Conservation (phyloP, 176 grass and related monocot genomes). For the Themeda triandra region DNA sequence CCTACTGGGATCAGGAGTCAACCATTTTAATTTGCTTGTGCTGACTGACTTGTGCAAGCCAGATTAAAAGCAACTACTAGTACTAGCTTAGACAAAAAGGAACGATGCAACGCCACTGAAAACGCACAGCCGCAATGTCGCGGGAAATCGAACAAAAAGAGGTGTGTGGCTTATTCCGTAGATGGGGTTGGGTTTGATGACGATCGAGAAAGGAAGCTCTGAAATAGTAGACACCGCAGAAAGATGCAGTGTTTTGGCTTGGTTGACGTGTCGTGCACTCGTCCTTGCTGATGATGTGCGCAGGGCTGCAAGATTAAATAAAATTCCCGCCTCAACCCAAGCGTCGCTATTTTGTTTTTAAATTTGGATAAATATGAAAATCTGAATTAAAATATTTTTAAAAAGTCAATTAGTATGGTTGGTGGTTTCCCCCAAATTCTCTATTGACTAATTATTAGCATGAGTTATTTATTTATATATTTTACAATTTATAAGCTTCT, state of each 20-base stretch:
- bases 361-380: too few species aligned
- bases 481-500: too few species aligned
- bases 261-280: too few species aligned
- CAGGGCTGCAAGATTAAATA: too few species aligned
- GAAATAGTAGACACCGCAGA: too few species aligned
- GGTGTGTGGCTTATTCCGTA: background rate
- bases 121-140: background rate
- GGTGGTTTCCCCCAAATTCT: too few species aligned
- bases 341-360: background rate
- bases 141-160: background rate
- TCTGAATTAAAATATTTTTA: too few species aligned
- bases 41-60: background rate
- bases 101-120: background rate
- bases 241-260: too few species aligned
- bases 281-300: too few species aligned
- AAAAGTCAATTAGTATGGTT: too few species aligned
- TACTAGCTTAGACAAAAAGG: background rate
- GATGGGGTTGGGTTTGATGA: background rate
- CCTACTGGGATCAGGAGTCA: background rate
- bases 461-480: too few species aligned
- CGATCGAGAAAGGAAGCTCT: background rate
- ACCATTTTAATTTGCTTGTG: background rate
- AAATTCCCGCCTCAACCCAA: background rate
- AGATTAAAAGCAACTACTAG: background rate
- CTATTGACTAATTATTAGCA: too few species aligned